A percentile compares a stretch with the other conserved stretches of the same genome.
These are phyloP conservation scores for Megacollybia marginata DNA, from an alignment of 768 basidiomycete genomes.

Conservation along the genomic window DNA sequence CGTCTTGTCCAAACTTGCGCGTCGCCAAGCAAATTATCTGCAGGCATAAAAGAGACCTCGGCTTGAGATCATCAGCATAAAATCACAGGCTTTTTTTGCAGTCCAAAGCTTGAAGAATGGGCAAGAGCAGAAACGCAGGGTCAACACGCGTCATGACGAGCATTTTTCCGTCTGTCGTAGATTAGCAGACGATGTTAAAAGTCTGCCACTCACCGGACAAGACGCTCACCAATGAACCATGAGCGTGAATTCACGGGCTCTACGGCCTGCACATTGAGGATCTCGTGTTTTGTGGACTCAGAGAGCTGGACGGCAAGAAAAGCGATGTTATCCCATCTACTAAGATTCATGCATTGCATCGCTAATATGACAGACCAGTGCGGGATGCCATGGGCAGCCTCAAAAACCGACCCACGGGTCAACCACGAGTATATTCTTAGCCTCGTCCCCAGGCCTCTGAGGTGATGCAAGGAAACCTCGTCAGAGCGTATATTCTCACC, in stretches of 20 bases:
- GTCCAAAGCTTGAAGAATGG: conserved; percentile 47
- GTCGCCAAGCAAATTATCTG: conserved; percentile 77
- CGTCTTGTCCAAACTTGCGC: conserved; percentile 22
- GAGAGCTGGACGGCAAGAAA: conserved; percentile 43
- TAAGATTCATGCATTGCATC: too few species aligned
- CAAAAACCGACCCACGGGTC: conserved; percentile 35
- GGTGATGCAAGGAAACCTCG: too few species aligned
- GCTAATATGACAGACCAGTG: conserved; percentile 45
- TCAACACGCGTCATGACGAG: conserved; percentile 80
- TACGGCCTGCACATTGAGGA: conserved; percentile 75
- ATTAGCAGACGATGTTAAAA: background rate
- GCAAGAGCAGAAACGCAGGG: conserved; percentile 72
- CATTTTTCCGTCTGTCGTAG: conserved; percentile 65
- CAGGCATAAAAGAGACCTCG: conserved; percentile 45
- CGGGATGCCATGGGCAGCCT: conserved; percentile 86
- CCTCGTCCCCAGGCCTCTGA: too few species aligned
- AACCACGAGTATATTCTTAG: too few species aligned
- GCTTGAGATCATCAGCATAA: too few species aligned
- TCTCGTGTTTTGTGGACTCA: conserved; percentile 12
- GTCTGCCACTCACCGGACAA: conserved; percentile 42
- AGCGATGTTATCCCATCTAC: conserved; percentile 53
- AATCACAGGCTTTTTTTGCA: too few species aligned
- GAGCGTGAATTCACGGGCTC: conserved; percentile 67
- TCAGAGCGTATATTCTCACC: too few species aligned
- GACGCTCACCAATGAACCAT: conserved; percentile 70